Percentiles rank a stretch among this genome's conserved stretches.
Evolutionary conservation across 352 stramenopile genomes (phyloP).

Genomic region (Saprolegnia parasitica): DNA sequence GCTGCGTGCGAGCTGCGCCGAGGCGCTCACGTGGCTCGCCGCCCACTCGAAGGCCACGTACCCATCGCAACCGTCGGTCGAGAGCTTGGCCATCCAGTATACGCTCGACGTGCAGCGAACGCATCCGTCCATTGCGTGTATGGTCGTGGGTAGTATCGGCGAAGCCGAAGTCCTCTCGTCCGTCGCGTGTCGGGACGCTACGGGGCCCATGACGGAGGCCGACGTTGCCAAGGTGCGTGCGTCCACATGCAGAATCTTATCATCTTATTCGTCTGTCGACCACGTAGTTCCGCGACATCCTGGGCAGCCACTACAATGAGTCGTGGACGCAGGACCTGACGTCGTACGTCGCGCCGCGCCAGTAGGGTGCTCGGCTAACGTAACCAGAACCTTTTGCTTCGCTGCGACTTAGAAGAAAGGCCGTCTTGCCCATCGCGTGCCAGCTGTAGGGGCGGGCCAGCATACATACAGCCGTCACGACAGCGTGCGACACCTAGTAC

Average conservation of each 20-base stretch:
- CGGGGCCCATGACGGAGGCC: neutral
- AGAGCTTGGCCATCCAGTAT: conserved; percentile 27
- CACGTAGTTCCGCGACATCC: conserved; percentile 11
- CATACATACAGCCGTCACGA: neutral
- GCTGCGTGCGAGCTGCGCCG: conserved; percentile 13
- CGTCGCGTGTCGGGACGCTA: conserved; percentile 7
- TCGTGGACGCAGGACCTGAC: conserved; percentile 21
- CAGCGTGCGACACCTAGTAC: neutral
- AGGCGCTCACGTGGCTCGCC: conserved; percentile 17
- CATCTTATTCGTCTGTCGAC: neutral
- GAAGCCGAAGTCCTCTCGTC: conserved; percentile 23
- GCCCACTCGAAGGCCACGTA: neutral
- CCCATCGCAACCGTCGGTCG: neutral
- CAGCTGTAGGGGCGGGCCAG: neutral
- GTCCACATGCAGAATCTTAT: neutral
- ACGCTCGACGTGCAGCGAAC: conserved; percentile 15
- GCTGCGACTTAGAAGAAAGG: neutral
- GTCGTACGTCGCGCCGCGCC: neutral
- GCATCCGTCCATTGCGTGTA: neutral
- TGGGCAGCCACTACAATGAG: conserved; percentile 12
- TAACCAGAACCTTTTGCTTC: neutral
- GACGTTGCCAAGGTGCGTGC: conserved; percentile 19
- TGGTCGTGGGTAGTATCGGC: conserved; percentile 28
- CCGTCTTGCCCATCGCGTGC: neutral
- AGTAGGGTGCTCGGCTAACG: neutral